Evolutionary conservation across 1,284 basidiomycete species (phyloP).

Genomic region (Taiwanofungus camphoratus): DNA sequence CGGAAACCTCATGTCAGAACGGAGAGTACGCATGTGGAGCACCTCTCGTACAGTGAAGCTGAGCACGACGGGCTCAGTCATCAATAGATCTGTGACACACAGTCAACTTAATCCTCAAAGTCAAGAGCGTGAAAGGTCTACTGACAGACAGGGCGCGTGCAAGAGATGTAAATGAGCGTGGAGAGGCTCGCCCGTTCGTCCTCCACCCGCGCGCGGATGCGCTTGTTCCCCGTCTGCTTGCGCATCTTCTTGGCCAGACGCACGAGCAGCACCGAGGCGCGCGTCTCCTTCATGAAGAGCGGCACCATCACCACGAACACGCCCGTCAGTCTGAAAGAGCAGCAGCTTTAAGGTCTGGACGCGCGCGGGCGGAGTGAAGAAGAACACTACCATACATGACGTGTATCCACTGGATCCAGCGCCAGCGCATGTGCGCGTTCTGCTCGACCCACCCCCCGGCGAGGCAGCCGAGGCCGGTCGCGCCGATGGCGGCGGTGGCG

Average conservation of each 20-base stretch:
- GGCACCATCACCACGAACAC: slow-evolving; percentile 38
- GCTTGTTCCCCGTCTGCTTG: slow-evolving; percentile 53
- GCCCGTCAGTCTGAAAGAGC: slow-evolving; percentile 37
- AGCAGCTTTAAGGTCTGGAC: no score
- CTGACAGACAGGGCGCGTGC: slow-evolving; percentile 64
- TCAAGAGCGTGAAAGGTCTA: slow-evolving; percentile 8
- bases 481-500: slow-evolving; percentile 49
- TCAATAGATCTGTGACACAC: slow-evolving; percentile 45
- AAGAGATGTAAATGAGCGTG: slow-evolving; percentile 58
- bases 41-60: slow-evolving; percentile 56
- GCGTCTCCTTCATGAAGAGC: slow-evolving; percentile 55
- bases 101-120: not conserved
- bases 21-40: not conserved
- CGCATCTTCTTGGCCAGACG: slow-evolving; percentile 53
- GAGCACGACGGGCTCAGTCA: slow-evolving; percentile 73
- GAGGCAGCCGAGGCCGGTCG: slow-evolving; percentile 61
- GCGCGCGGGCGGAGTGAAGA: no score
- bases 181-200: slow-evolving; percentile 51
- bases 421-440: slow-evolving; percentile 57
- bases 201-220: slow-evolving; percentile 60
- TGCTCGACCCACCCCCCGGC: slow-evolving; percentile 69
- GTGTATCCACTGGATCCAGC: slow-evolving; percentile 82
- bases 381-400: slow-evolving; percentile 42
- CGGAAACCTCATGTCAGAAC: slow-evolving; percentile 2
- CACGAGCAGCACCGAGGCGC: slow-evolving; percentile 56